phyloP scores from a whole-genome alignment of 768 basidiomycete genomes.

The Pleurotus cornucopiae region DNA sequence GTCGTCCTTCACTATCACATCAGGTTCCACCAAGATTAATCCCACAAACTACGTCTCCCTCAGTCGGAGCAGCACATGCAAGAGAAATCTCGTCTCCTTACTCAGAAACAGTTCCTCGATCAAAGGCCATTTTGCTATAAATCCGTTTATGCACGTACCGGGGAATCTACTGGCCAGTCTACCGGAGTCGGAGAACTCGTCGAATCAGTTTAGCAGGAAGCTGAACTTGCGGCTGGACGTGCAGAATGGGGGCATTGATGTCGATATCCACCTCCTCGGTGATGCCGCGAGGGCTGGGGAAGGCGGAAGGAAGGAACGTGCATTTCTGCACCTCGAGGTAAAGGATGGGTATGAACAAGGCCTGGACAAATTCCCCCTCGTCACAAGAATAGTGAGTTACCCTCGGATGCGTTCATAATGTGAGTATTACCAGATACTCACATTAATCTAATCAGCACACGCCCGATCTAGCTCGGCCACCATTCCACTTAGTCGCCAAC shows the following conservation, averaged over 20 bases:
- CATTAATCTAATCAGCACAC: constrained; percentile 25
- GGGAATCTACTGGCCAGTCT: constrained; percentile 34
- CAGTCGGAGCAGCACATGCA: constrained; percentile 25
- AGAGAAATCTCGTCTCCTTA: constrained; percentile 20
- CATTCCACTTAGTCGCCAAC: constrained; percentile 27
- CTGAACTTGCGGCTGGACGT: constrained; percentile 39
- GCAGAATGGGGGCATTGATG: constrained; percentile 36
- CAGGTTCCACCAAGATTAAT: neutral
- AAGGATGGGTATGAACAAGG: constrained; percentile 16
- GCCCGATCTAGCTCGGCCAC: constrained; percentile 27
- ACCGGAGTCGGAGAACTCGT: constrained; percentile 21
- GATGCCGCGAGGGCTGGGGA: constrained; percentile 9
- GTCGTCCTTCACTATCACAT: neutral
- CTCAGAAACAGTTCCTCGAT: constrained; percentile 23
- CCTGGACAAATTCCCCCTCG: constrained; percentile 23
- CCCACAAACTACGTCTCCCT: constrained; percentile 6
- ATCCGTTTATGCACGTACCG: constrained; percentile 38
- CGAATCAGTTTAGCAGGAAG: constrained; percentile 15
- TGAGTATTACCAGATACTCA: neutral
- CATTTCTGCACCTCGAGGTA: constrained; percentile 26
- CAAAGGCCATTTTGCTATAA: constrained; percentile 36
- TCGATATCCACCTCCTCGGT: constrained; percentile 28
- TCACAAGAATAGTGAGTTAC: constrained; percentile 34
- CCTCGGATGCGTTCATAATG: no score
- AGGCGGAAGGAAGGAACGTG: neutral